Evolutionary conservation across 1,139 yeast genomes (phyloP).

Genomic region (Yamadazyma dushanensis): DNA sequence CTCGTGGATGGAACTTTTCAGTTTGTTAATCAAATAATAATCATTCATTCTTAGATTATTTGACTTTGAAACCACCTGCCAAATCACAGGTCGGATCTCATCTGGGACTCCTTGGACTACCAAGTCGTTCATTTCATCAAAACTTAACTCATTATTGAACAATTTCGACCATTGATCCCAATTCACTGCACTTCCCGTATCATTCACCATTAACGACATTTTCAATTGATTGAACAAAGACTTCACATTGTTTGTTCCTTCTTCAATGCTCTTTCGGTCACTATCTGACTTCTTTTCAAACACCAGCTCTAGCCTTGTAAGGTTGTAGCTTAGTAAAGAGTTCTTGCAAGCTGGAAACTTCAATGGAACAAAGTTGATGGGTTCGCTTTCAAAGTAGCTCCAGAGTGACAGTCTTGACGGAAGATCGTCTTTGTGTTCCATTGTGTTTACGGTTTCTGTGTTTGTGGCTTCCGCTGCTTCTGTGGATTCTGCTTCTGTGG

Average conservation of each 20-base stretch:
- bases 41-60: constrained; percentile 75
- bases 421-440: neutral
- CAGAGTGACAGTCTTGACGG: constrained; percentile 31
- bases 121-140: constrained; percentile 66
- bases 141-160: constrained; percentile 8
- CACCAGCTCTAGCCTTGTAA: constrained; percentile 28
- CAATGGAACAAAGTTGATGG: constrained; percentile 14
- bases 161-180: constrained; percentile 83
- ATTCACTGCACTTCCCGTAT: constrained; percentile 38
- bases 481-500: neutral
- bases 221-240: constrained; percentile 24
- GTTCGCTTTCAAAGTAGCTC: constrained; percentile 30
- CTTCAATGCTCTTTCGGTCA: constrained; percentile 49
- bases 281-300: constrained; percentile 32
- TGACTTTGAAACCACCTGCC: constrained; percentile 89
- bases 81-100: constrained; percentile 82
- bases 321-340: constrained; percentile 38
- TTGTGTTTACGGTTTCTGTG: neutral
- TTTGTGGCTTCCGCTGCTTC: neutral
- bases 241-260: constrained; percentile 63
- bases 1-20: constrained; percentile 64
- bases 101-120: constrained; percentile 79
- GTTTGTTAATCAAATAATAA: constrained; percentile 53
- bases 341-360: constrained; percentile 22
- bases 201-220: constrained; percentile 54